Base-by-base conservation (phyloP, 129 eudicot genomes). In the Helianthus tuberosus region DNA sequence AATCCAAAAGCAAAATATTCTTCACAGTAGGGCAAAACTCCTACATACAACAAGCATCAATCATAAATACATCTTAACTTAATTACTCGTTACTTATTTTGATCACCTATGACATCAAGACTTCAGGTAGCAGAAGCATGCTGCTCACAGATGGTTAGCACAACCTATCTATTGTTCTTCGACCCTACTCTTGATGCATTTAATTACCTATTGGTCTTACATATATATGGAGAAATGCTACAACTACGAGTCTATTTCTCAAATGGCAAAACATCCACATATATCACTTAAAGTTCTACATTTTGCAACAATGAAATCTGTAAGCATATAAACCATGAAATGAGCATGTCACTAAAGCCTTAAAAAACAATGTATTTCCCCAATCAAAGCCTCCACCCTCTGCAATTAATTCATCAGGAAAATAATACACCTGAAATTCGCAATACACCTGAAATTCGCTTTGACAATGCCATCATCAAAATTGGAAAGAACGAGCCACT, bases 1-100 rank as follows among this genome's bases (percentile, higher is more conserved):
- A 84, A 60, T 91, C 95, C 71, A 91, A 74, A 66, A 91, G 88
- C 75, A 91, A 82, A 65, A 91, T 82, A 72, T 88, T 91, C 82
- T 91, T 88, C 13, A 91, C 79, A 4, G 84, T 48, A 74, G 95
- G 97, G 86, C 89, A 89, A 47, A 77, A 65, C 52, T 86, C 91
- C 96, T 89, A 58, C 50, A 72, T 64, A 76, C 72, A 64, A 58
- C 17, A 59, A 48, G 7, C 35, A 68, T 39, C 12, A 32, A 47
- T 46, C 14, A 46, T 61, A 39, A 27, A 35, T 48, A 68, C 71
- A 64, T 11, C 11, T 27, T 36, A 51, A 48, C 23, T 47, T 59
- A 32, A 9, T 17, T 11, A 27, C 39, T 59, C 39, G 11, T 44
- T 27, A 41, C 25, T 25, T 44, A 32, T 35, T 72, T 64, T 8